Conservation (phyloP, 2,329 filamentous ascomycete genomes). For the Elsinoe arachidis region DNA sequence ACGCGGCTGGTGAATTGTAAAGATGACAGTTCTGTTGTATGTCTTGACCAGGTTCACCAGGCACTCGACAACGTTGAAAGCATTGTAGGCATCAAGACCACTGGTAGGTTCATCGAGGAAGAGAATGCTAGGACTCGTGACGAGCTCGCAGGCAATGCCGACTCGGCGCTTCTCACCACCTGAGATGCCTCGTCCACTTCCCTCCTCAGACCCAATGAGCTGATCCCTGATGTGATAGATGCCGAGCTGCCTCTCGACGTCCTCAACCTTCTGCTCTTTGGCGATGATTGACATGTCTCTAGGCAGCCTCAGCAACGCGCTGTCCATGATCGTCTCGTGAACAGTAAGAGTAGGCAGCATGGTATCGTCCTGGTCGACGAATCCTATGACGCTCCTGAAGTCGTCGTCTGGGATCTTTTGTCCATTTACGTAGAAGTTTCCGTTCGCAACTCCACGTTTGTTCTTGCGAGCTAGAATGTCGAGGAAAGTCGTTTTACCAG, state of each 20-base stretch:
- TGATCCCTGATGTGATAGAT: constrained; percentile 93
- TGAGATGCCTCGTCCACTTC: constrained; percentile 87
- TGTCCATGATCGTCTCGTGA: constrained; percentile 94
- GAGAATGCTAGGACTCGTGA: constrained; percentile 92
- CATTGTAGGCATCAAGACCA: constrained; percentile 91
- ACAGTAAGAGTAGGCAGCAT: constrained; percentile 94
- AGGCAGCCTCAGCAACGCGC: constrained; percentile 83
- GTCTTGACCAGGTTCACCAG: constrained; percentile 89
- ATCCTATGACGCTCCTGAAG: constrained; percentile 87
- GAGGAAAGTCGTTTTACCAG: constrained; percentile 93
- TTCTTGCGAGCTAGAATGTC: constrained; percentile 96
- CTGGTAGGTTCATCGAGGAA: constrained; percentile 97
- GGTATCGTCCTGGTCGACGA: constrained; percentile 96
- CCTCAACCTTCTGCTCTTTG: constrained; percentile 86
- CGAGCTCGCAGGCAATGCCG: constrained; percentile 92
- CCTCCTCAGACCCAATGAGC: constrained; percentile 91
- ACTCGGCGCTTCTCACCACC: constrained; percentile 94
- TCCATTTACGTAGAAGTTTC: constrained; percentile 87
- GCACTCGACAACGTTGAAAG: constrained; percentile 96
- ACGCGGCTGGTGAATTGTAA: constrained; percentile 95
- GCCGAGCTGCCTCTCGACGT: constrained; percentile 92
- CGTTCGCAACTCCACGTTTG: constrained; percentile 70
- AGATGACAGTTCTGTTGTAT: constrained; percentile 94
- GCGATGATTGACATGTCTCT: constrained; percentile 76
- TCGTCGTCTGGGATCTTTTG: constrained; percentile 77